Conservation (phyloP, 257 asterid species). For the Leonotis leonurus region DNA sequence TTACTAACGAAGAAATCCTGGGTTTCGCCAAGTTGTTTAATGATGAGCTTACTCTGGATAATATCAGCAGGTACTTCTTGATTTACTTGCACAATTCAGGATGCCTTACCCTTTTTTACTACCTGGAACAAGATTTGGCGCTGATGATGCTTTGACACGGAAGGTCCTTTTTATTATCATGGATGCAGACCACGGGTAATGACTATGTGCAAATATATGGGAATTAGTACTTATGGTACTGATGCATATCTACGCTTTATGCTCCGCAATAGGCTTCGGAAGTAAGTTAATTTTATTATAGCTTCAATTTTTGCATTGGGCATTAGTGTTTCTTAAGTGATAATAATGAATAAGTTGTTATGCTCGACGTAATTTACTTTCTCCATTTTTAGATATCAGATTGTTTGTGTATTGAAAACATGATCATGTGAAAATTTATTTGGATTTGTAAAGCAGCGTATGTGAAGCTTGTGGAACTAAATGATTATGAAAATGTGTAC, state of each 20-base stretch:
- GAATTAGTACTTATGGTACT: slow-evolving; percentile 65
- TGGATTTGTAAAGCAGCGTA: neutral
- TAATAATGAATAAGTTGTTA: slow-evolving; percentile 1
- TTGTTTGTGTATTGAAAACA: no score
- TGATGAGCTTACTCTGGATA: slow-evolving; percentile 95
- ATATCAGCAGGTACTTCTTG: slow-evolving; percentile 75
- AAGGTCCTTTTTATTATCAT: slow-evolving; percentile 11
- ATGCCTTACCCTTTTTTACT: slow-evolving; percentile 1
- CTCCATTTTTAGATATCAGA: neutral
- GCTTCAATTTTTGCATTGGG: neutral
- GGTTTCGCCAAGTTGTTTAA: slow-evolving; percentile 96
- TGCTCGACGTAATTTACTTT: neutral
- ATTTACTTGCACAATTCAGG: neutral
- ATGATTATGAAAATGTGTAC: slow-evolving; percentile 1
- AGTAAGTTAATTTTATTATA: slow-evolving; percentile 33
- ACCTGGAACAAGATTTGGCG: slow-evolving; percentile 1
- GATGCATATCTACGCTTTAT: slow-evolving; percentile 83
- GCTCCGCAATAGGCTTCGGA: slow-evolving; percentile 77
- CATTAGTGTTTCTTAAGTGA: neutral
- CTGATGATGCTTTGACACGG: slow-evolving; percentile 4
- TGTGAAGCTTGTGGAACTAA: neutral
- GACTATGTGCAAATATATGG: slow-evolving; percentile 98
- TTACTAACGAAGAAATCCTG: slow-evolving; percentile 82
- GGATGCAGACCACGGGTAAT: slow-evolving; percentile 78
- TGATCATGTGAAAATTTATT: neutral